These are phyloP conservation scores for Dictyostelium firmibasis DNA, from an alignment of 78 protist genomes.

Conservation along the genomic window DNA sequence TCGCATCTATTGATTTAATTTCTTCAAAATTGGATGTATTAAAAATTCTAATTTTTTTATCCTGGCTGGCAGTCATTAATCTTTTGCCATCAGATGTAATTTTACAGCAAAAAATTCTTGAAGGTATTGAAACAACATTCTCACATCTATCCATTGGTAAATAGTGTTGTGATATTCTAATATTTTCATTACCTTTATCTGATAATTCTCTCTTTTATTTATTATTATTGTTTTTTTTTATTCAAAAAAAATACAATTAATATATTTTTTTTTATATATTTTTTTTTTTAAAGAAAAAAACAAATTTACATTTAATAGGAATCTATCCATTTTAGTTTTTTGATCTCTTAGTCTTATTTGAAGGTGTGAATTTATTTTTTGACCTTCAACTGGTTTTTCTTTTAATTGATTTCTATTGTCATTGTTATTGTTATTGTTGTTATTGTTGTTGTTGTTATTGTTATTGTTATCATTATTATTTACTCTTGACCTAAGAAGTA, in stretches of 20 bases:
- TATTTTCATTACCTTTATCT: neutral
- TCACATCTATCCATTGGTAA: neutral
- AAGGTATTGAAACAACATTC: neutral
- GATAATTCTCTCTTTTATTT: constrained; percentile 35
- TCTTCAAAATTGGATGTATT: neutral
- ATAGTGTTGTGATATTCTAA: constrained; percentile 30
- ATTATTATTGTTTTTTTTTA: neutral
- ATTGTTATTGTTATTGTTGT: neutral
- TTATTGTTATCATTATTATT: neutral
- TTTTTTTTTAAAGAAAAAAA: neutral
- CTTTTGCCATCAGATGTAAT: constrained; percentile 25
- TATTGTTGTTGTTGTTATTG: neutral
- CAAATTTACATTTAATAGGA: neutral
- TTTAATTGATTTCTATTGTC: neutral
- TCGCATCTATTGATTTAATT: neutral
- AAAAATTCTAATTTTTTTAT: constrained; percentile 46
- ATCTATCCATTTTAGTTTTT: neutral
- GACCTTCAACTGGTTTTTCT: neutral
- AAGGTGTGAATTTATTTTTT: constrained; percentile 1
- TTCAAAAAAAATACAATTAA: neutral
- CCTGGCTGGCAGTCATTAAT: constrained; percentile 78
- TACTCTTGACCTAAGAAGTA: neutral
- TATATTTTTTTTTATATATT: too few species aligned
- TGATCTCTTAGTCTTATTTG: neutral
- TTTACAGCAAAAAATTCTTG: constrained; percentile 69